phyloP scores from a whole-genome alignment of 768 basidiomycete species.

The Russula sp. region DNA sequence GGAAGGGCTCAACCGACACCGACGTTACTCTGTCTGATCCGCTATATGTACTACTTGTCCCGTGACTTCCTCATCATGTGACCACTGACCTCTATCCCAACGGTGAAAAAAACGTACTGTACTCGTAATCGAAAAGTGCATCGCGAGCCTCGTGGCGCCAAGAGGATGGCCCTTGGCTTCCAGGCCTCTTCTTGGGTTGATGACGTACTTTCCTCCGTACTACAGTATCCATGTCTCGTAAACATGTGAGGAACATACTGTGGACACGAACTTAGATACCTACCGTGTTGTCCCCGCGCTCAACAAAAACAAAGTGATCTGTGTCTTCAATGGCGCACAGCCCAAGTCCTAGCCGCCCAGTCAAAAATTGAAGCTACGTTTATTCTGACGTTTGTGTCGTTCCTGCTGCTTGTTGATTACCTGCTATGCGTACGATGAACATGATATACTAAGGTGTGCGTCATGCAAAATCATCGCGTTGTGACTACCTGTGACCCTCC shows the following conservation, averaged over 20 bases:
- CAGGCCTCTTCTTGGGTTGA: conserved; percentile 81
- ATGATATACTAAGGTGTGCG: too few species aligned
- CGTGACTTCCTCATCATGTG: too few species aligned
- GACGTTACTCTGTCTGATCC: too few species aligned
- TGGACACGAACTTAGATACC: conserved; percentile 23
- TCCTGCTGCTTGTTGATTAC: too few species aligned
- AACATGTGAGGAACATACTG: background rate
- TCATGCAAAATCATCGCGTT: too few species aligned
- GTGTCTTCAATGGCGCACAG: conserved; percentile 63
- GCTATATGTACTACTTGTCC: too few species aligned
- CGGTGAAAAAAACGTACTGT: conserved; percentile 39
- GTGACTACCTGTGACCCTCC: too few species aligned
- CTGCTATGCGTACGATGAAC: too few species aligned
- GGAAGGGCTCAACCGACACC: too few species aligned
- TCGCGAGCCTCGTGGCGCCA: conserved; percentile 76
- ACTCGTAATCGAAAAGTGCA: conserved; percentile 87
- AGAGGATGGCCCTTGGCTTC: conserved; percentile 89
- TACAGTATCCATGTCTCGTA: conserved; percentile 27
- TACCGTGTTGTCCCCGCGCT: conserved; percentile 74
- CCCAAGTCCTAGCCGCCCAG: conserved; percentile 41
- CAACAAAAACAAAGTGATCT: conserved; percentile 67
- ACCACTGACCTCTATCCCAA: too few species aligned
- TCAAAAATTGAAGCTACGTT: too few species aligned
- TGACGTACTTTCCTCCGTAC: conserved; percentile 81
- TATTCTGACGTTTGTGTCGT: too few species aligned